These are phyloP conservation scores for Theileria orientalis DNA, from an alignment of 169 alveolate genomes.

Conservation along the genomic window DNA sequence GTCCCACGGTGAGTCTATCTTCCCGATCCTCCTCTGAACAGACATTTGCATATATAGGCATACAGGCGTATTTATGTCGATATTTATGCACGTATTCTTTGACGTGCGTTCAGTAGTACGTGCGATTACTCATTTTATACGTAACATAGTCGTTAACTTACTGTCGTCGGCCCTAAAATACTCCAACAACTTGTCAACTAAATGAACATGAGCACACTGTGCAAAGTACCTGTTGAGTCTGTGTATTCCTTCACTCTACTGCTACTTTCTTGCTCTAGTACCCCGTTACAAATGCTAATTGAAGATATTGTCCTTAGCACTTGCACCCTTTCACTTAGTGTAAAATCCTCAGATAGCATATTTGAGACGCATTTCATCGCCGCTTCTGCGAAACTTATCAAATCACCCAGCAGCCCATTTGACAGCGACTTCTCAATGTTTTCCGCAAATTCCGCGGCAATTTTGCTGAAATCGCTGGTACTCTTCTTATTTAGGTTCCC, in stretches of 20 bases:
- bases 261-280: not conserved
- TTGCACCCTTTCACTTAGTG: not conserved
- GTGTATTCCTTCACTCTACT: not conserved
- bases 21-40: not conserved
- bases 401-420: not conserved
- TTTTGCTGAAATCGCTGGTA: not conserved
- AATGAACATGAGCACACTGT: not conserved
- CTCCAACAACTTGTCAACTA: not conserved
- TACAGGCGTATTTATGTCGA: no score
- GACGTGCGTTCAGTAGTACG: no score
- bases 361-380: not conserved
- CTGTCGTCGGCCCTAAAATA: not conserved
- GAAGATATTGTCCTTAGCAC: not conserved
- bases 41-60: no score
- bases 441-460: not conserved
- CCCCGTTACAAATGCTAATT: not conserved
- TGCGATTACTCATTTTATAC: no score
- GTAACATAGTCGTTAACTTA: not conserved
- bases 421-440: not conserved
- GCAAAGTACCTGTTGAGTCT: not conserved
- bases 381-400: not conserved
- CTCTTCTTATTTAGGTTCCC: not conserved
- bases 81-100: no score
- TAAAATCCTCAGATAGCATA: not conserved
- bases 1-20: slow-evolving; percentile 1